Evolutionary conservation across 495 filamentous ascomycete species (phyloP), one percentile per base, ranked within the genome.

Genomic region (Umbilicaria muhlenbergii): DNA sequence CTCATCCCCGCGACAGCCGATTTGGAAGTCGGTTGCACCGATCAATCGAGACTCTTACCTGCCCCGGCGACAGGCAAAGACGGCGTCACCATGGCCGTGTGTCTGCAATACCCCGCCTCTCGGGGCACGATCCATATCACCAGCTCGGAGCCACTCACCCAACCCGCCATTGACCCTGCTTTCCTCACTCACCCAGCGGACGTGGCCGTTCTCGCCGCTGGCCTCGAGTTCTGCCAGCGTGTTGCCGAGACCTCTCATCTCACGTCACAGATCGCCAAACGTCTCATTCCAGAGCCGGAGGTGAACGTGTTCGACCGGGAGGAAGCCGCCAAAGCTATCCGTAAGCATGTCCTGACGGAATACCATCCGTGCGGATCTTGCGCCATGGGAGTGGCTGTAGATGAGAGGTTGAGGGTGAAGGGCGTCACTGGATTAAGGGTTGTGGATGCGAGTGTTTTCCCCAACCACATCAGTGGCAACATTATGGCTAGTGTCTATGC

Each of bases 391-490:
- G 63, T 66, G 10, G 66, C 67, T 3, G 59, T 69, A 3, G 59
- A 67, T 42, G 52, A 58, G 34, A 39, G 44, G 15, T 41, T 74
- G 18, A 57, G 52, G 41, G 72, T 79, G 0, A 66, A 77, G 40
- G 75, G 70, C 1, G 64, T 68, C 0, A 51, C 40, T 15, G 56
- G 61, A 2, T 46, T 77, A 34, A 55, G 74, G 42, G 61, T 76
- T 2, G 67, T 69, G 0, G 74, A 78, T 51, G 71, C 73, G 2
- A 73, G 69, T 49, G 52, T 75, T 14, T 64, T 78, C 37, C 70
- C 73, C 0, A 36, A 74, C 15, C 56, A 66, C 41, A 57, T 66
- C 7, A 45, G 48, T 8, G 70, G 62, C 0, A 71, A 75, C 54
- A 66, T 75, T 19, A 60, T 66, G 53, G 60, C 63, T 3, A 56